Base-by-base conservation (phyloP, 169 alveolate genomes). In the Theileria annulata region DNA sequence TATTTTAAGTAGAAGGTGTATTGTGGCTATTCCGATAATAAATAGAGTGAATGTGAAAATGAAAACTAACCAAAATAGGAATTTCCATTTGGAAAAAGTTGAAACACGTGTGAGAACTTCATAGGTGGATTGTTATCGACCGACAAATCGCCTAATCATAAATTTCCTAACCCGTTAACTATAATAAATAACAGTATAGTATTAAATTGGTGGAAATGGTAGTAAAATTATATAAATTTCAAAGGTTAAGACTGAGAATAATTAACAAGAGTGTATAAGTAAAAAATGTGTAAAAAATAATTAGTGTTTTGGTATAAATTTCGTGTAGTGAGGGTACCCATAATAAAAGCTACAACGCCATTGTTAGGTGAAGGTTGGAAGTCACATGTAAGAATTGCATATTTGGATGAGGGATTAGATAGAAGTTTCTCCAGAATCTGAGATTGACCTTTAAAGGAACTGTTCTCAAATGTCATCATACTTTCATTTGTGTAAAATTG, bases 381-480 rank as follows among this genome's bases (percentile, higher is more conserved):
- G 42, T 84, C 90, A 69, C 90, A 84, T 8, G 90, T 77, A 19
- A 84, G 63, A 25, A 84, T 77, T 37, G 86, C 56, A 37, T 79
- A 91, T 72, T 58, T 75, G 19, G 84, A 71, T 37, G 69, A 48
- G 13, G 91, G 93, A 60, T 63, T 87, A 68, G 90, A 54, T 51
- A 79, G 60, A 28, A 93, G 79, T 79, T 94, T 94, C 76, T 86
- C 94, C 70, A 94, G 70, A 37, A 94, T 94, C 71, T 87, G 90
- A 15, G 87, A 80, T 56, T 77, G 92, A 6, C 97, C 97, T 58
- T 75, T 69, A 75, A 79, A 75, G 6, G 72, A 82, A 47, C 87
- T 93, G 63, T 93, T 90, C 71, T 94, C 97, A 71, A 93, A 94
- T 2, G 95, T 94, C 70, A 94, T 88, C 95, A 93, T 93, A 69